These are phyloP conservation scores for Marchantia paleacea DNA, from an alignment of 225 moss, liverwort and hornwort genomes.

Conservation along the genomic window DNA sequence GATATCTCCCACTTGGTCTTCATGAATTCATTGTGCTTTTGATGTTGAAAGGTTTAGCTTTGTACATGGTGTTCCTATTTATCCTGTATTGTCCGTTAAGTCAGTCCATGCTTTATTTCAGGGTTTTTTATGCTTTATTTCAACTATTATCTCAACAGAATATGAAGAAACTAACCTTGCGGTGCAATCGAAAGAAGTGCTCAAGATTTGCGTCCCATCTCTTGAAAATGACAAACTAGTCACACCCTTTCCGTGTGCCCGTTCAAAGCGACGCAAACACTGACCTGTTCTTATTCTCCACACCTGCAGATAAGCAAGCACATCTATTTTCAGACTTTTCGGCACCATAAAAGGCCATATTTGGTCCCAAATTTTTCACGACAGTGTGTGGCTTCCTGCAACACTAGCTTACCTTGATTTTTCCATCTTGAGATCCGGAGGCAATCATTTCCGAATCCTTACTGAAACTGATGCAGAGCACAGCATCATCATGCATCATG, in stretches of 20 bases:
- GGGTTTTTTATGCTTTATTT: too few species aligned
- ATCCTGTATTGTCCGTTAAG: too few species aligned
- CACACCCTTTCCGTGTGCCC: conserved; percentile 91
- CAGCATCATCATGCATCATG: conserved; percentile 99
- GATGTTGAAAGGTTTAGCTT: too few species aligned
- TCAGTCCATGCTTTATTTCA: too few species aligned
- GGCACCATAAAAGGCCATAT: background rate
- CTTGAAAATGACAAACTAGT: conserved; percentile 93
- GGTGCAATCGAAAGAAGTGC: conserved; percentile 90
- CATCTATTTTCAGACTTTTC: background rate
- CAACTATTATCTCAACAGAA: too few species aligned
- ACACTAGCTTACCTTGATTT: conserved; percentile 67
- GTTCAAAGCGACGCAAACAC: conserved; percentile 90
- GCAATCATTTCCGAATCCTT: conserved; percentile 99
- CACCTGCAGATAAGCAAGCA: conserved; percentile 49
- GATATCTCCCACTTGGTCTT: too few species aligned
- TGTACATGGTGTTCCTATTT: too few species aligned
- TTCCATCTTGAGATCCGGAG: conserved; percentile 99
- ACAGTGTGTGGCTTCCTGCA: background rate
- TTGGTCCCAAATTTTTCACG: background rate
- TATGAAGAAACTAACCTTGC: conserved; percentile 47
- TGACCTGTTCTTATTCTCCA: conserved; percentile 98
- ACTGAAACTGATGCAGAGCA: conserved; percentile 84
- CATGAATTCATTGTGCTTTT: too few species aligned
- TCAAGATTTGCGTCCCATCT: conserved; percentile 87